Evolutionary conservation across 148 eudicot genomes (phyloP).

Genomic region (Amaranthus hypochondriacus): DNA sequence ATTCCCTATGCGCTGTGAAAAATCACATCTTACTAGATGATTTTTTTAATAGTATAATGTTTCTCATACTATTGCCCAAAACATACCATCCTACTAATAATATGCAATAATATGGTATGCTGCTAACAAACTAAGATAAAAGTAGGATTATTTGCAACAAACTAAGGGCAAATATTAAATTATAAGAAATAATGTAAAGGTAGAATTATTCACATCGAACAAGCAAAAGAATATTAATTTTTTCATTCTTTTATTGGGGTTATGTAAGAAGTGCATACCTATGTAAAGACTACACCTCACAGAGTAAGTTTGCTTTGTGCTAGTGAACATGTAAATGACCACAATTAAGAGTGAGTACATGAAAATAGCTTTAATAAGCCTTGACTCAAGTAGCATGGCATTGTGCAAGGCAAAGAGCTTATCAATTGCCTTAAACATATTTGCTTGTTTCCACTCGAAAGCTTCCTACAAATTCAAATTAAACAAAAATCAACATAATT

Average conservation of each 20-base stretch:
- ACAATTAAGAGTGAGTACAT: conserved; percentile 46
- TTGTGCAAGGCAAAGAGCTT: conserved; percentile 74
- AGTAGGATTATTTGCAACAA: no score
- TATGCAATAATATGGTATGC: no score
- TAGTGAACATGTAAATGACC: conserved; percentile 63
- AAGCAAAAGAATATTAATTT: no score
- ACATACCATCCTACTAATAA: no score
- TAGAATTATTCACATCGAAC: no score
- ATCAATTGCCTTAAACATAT: conserved; percentile 68
- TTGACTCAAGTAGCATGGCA: conserved; percentile 67
- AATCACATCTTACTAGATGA: no score
- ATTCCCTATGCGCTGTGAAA: no score
- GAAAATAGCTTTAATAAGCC: conserved; percentile 55
- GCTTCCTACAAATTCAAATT: conserved; percentile 45
- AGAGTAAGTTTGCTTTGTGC: conserved; percentile 65
- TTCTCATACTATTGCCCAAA: no score
- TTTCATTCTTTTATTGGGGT: not conserved
- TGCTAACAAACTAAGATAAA: no score
- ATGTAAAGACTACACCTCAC: conserved; percentile 67
- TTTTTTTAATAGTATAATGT: no score
- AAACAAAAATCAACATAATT: not conserved
- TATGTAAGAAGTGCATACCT: conserved; percentile 33
- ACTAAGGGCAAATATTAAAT: no score
- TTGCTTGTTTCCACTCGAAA: conserved; percentile 79
- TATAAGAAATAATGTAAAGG: no score